Base-by-base conservation (phyloP, 2,329 filamentous ascomycete species). In the Penicillium sp. region DNA sequence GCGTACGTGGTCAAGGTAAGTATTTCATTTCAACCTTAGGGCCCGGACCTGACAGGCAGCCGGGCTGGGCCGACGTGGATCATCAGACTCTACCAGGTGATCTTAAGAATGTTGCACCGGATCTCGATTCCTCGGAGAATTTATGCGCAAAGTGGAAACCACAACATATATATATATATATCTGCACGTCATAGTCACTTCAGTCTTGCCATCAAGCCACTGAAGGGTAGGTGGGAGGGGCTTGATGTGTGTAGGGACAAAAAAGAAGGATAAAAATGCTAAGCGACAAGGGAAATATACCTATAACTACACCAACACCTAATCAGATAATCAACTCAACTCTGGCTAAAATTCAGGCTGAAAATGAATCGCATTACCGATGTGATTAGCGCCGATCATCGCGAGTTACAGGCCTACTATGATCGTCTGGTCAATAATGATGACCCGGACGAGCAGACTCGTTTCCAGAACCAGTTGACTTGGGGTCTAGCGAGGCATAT, bases 401-500 rank as follows among this genome's bases (percentile, higher is more conserved):
- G 72, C 15, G 72, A 79, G 40, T 68, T 83, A 26, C 74, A 80
- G 58, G 63, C 74, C 2, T 80, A 78, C 65, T 83, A 83, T 68
- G 71, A 80, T 19, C 76, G 78, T 17, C 75, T 84, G 38, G 64
- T 81, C 60, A 75, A 77, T 44, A 73, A 79, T 5, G 69, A 67
- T 17, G 78, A 83, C 55, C 66, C 69, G 35, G 82, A 83, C 35
- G 75, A 80, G 28, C 76, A 80, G 58, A 75, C 73, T 6, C 76
- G 80, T 13, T 84, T 76, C 61, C 79, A 82, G 59, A 85, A 85
- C 58, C 79, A 83, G 61, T 83, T 85, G 63, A 80, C 79, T 15
- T 85, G 83, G 83, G 81, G 84, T 61, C 74, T 85, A 0, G 80
- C 83, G 28, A 80, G 83, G 10, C 83, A 85, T 68, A 78, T 81